A percentile compares a stretch with the other conserved stretches of the same genome.
phyloP scores from a whole-genome alignment of 2,329 filamentous ascomycete species.

The Pseudofabraea citricarpa region DNA sequence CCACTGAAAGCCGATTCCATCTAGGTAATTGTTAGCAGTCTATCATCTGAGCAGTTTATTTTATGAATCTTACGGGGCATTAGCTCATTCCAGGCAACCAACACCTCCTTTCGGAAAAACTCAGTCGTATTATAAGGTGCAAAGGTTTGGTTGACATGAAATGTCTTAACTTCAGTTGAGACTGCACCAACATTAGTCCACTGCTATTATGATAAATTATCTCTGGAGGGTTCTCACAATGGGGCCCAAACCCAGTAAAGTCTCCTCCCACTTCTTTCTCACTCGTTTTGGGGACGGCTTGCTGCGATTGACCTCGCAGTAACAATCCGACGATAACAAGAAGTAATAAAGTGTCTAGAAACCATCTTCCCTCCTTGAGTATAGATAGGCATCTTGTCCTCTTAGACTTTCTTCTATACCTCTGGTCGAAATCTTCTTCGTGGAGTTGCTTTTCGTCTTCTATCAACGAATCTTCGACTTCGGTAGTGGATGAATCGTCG shows the following conservation, averaged over 20 bases:
- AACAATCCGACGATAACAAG: slow-evolving; percentile 33
- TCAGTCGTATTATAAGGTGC: slow-evolving; percentile 33
- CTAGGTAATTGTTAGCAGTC: slow-evolving; percentile 10
- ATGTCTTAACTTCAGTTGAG: slow-evolving; percentile 32
- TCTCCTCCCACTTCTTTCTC: slow-evolving; percentile 32
- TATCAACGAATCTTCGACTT: slow-evolving; percentile 37
- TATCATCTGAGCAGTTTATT: neutral
- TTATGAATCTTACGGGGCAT: slow-evolving; percentile 30
- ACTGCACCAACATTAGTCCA: slow-evolving; percentile 20
- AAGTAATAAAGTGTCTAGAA: slow-evolving; percentile 34
- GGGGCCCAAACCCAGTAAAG: slow-evolving; percentile 31
- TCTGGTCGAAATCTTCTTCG: slow-evolving; percentile 19
- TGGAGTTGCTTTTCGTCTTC: slow-evolving; percentile 33
- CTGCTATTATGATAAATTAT: neutral
- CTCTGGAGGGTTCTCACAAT: slow-evolving; percentile 22
- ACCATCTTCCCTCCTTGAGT: slow-evolving; percentile 31
- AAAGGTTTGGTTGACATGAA: slow-evolving; percentile 33
- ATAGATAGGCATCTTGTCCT: slow-evolving; percentile 16
- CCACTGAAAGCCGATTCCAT: slow-evolving; percentile 32
- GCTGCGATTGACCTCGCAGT: slow-evolving; percentile 26
- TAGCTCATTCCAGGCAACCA: slow-evolving; percentile 34
- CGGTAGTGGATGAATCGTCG: slow-evolving; percentile 32
- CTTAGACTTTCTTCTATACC: slow-evolving; percentile 16
- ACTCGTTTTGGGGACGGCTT: slow-evolving; percentile 13
- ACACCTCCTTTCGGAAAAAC: slow-evolving; percentile 33